Evolutionary conservation across 2,329 filamentous ascomycete species (phyloP).

Genomic region (Fusarium albosuccineum): DNA sequence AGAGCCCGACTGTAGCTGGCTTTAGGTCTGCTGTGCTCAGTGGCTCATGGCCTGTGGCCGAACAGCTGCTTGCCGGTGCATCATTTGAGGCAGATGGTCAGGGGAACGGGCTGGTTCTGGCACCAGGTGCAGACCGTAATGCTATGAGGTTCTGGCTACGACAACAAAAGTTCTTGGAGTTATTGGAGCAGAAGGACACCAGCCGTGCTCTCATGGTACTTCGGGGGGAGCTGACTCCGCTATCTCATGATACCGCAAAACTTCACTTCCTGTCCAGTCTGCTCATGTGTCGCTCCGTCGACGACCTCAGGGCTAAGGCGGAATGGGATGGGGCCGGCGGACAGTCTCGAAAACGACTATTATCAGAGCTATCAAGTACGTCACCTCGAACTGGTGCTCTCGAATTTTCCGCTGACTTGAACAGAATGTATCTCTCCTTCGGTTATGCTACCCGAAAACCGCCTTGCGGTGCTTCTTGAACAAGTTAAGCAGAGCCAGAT

Average conservation of each 20-base stretch:
- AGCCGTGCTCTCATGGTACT: constrained; percentile 83
- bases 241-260: constrained; percentile 82
- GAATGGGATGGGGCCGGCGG: constrained; percentile 87
- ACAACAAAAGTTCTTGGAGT: constrained; percentile 94
- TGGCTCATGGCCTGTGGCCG: constrained; percentile 88
- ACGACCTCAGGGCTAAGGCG: constrained; percentile 81
- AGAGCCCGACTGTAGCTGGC: constrained; percentile 86
- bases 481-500: constrained; percentile 90
- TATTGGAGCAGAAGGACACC: constrained; percentile 82
- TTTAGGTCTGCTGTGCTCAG: constrained; percentile 85
- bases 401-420: constrained; percentile 4
- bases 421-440: constrained; percentile 91
- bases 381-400: constrained; percentile 20
- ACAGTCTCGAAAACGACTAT: constrained; percentile 77
- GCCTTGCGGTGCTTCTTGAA: constrained; percentile 83
- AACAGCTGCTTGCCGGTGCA: constrained; percentile 78
- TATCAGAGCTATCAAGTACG: constrained; percentile 87
- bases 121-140: constrained; percentile 79
- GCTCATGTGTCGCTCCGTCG: constrained; percentile 86
- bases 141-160: constrained; percentile 90
- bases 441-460: constrained; percentile 95
- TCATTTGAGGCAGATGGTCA: constrained; percentile 51
- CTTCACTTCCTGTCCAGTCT: constrained; percentile 88
- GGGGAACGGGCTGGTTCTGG: constrained; percentile 77
- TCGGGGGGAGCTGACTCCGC: constrained; percentile 86